Percentiles rank a stretch among this genome's conserved stretches.
Evolutionary conservation across 768 basidiomycete species (phyloP).

Genomic region (Auricularia auricula-judae): DNA sequence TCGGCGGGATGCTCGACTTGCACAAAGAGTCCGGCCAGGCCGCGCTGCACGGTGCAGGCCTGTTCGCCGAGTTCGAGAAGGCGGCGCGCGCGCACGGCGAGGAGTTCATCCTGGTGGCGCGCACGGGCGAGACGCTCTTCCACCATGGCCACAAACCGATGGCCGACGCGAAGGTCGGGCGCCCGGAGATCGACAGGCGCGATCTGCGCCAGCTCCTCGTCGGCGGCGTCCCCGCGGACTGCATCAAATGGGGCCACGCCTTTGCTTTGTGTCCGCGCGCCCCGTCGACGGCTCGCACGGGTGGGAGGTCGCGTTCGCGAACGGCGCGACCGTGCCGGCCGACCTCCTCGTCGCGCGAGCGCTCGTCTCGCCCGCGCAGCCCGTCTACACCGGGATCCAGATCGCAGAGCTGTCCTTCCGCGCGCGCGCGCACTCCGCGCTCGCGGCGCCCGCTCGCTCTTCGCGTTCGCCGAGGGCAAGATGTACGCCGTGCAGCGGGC

Average conservation of each 20-base stretch:
- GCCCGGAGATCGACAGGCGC: neutral
- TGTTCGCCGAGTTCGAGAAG: constrained; percentile 14
- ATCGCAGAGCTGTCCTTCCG: too few relatives aligned
- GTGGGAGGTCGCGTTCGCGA: too few relatives aligned
- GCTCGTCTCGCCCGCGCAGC: too few relatives aligned
- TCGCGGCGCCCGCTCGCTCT: too few relatives aligned
- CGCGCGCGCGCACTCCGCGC: too few relatives aligned
- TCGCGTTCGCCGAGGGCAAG: too few relatives aligned
- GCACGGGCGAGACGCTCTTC: neutral
- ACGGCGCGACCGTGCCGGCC: too few relatives aligned
- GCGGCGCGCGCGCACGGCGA: constrained; percentile 13
- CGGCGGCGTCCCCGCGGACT: constrained; percentile 3
- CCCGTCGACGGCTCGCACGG: too few relatives aligned
- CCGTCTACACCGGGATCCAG: too few relatives aligned
- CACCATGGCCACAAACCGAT: neutral
- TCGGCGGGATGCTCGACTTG: constrained; percentile 17
- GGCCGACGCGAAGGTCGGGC: neutral
- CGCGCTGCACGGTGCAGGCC: constrained; percentile 12
- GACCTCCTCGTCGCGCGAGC: too few relatives aligned
- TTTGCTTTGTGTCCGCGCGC: too few relatives aligned
- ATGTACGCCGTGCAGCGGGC: neutral
- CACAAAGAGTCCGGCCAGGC: constrained; percentile 16
- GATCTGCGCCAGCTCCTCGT: constrained; percentile 8
- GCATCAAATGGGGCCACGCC: too few relatives aligned
- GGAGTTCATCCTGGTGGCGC: constrained; percentile 13